Evolutionary conservation across 192 early-diverging fungal species (phyloP), one percentile per base, ranked within the genome.

Genomic region (Phlyctochytrium bullatum): DNA sequence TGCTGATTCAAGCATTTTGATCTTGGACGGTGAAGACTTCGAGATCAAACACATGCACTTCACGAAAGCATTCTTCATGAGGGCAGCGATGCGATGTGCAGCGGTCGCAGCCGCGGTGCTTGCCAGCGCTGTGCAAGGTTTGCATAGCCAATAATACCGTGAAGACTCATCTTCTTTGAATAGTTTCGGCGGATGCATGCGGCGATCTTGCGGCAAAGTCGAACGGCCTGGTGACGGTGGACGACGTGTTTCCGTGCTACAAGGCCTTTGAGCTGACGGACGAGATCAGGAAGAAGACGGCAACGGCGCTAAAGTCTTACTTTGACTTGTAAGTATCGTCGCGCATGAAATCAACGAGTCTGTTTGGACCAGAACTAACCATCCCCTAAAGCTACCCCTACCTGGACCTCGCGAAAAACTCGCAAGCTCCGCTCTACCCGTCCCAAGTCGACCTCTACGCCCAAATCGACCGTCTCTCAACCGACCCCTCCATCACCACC

Each of bases 281-380:
- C 20, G 25, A 10, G 10, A 57, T 52, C n/a, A 69, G 54, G 61
- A 69, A 69, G 31, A 36, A 36, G 24, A 59, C 62, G 23, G 36
- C 54, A 27, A 61, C 47, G 6, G 59, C 68, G 10, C 68, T 69
- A 16, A 69, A 69, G 52, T 36, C 61, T 30, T 69, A 69, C 31
- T 64, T 64, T 28, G 51, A 69, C 20, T 20, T 63, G 61, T 69
- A 69, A 6, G 54, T 24, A 10, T 47, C 40, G 40, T 20, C 20
- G 6, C 20, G 6, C 20, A 6, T 6, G 20, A 14, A 6, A 47
- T 47, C 20, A 6, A 14, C 20, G 40, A 6, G 20, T 47, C 10
- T 6, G 40, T 20, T 20, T 47, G 10, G 10, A 47, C 20, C 40
- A 14, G 12, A 20, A 6, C 6, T 25, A 6, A 27, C 20, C 27